phyloP scores from a whole-genome alignment of 2,329 filamentous ascomycete genomes.

The Davidsoniella australis region DNA sequence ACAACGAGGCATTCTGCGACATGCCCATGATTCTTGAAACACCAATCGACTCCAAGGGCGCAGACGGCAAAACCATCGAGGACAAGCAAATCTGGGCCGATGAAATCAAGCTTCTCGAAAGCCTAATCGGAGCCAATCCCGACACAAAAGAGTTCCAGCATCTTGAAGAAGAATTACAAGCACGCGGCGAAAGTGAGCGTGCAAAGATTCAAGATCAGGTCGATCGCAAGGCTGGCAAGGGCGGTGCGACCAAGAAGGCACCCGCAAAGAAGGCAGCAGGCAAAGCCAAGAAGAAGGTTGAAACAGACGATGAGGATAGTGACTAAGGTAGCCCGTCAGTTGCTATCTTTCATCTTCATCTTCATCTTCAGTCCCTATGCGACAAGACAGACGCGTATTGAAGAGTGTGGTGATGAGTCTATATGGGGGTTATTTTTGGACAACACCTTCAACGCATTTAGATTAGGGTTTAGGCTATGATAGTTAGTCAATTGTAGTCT shows the following conservation, averaged over 20 bases:
- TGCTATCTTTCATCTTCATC: too few species aligned
- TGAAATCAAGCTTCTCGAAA: conserved; percentile 89
- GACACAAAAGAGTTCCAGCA: conserved; percentile 55
- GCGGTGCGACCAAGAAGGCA: conserved; percentile 24
- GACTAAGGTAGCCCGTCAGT: not conserved
- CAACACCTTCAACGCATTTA: too few species aligned
- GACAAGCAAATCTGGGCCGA: conserved; percentile 76
- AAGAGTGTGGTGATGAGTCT: too few species aligned
- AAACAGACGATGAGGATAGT: conserved; percentile 7
- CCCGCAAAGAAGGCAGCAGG: conserved; percentile 19
- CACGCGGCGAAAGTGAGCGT: conserved; percentile 52
- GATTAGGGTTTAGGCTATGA: too few species aligned
- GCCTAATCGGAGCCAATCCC: conserved; percentile 66
- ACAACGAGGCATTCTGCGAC: conserved; percentile 55
- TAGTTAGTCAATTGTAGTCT: too few species aligned
- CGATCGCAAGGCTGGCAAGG: conserved; percentile 53
- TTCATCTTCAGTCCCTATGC: too few species aligned
- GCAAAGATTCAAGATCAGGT: conserved; percentile 62
- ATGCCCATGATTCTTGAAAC: conserved; percentile 92
- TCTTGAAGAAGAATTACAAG: conserved; percentile 48
- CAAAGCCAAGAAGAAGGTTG: conserved; percentile 18
- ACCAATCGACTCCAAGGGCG: conserved; percentile 60
- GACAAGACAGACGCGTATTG: too few species aligned
- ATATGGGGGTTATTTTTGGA: too few species aligned
- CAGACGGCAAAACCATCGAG: conserved; percentile 50